These are phyloP conservation scores for Yamadazyma dushanensis DNA, from an alignment of 1,139 yeast genomes.

Conservation along the genomic window DNA sequence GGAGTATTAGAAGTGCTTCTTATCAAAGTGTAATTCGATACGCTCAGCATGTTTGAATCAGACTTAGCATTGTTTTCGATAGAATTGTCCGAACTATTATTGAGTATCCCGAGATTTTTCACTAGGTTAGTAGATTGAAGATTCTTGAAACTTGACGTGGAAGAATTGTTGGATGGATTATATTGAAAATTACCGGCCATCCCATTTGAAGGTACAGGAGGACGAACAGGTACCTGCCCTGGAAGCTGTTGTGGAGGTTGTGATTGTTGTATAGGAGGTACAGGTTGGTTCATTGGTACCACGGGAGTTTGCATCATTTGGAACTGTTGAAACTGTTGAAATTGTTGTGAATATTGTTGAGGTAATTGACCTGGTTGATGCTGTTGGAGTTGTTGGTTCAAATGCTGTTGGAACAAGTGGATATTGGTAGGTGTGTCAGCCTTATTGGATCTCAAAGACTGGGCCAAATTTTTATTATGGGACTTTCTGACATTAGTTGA, in stretches of 20 bases:
- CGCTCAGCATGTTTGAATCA: conserved; percentile 23
- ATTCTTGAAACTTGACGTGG: conserved; percentile 16
- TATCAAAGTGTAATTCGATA: conserved; percentile 28
- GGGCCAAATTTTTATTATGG: conserved; percentile 24
- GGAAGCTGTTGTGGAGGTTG: conserved; percentile 3
- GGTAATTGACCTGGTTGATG: conserved; percentile 18
- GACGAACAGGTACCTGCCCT: not conserved
- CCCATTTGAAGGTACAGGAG: not conserved
- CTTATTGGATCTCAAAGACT: conserved; percentile 27
- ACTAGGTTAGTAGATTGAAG: conserved; percentile 15
- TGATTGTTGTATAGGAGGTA: not conserved
- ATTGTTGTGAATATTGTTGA: conserved; percentile 17
- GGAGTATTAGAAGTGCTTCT: conserved; percentile 38
- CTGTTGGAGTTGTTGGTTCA: conserved; percentile 18
- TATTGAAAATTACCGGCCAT: conserved; percentile 2
- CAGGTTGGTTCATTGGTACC: not conserved
- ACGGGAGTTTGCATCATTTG: conserved; percentile 4
- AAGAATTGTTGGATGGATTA: conserved; percentile 14
- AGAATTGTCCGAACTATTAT: conserved; percentile 14
- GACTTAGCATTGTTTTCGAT: conserved; percentile 14
- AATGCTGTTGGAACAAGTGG: conserved; percentile 17
- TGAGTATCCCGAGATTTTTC: conserved; percentile 13
- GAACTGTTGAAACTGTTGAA: conserved; percentile 17
- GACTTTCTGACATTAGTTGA: conserved; percentile 23
- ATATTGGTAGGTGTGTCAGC: conserved; percentile 37